These are phyloP conservation scores for Aechmea fasciata DNA, from an alignment of 176 grass and related monocot genomes.

Conservation along the genomic window DNA sequence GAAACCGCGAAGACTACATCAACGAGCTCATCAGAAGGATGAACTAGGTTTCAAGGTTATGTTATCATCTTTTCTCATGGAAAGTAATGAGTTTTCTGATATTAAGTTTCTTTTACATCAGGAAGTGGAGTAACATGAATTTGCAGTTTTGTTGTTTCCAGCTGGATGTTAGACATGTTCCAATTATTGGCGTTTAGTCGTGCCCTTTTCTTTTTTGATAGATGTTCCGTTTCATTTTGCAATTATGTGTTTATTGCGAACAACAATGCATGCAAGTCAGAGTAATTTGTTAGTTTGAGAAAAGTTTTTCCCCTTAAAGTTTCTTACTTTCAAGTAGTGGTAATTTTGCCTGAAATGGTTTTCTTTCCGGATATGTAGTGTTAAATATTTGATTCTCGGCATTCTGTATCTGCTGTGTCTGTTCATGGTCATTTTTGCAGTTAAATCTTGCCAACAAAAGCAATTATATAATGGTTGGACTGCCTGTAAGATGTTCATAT, in stretches of 20 bases:
- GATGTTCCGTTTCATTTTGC: not conserved
- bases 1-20: slow-evolving; percentile 83
- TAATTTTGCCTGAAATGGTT: too few relatives aligned
- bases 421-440: too few relatives aligned
- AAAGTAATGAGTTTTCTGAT: not conserved
- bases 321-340: not conserved
- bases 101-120: slow-evolving; percentile 15
- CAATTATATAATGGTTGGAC: too few relatives aligned
- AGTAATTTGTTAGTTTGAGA: not conserved
- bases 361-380: too few relatives aligned
- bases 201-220: not conserved
- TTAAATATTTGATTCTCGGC: too few relatives aligned
- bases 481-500: too few relatives aligned
- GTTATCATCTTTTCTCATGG: not conserved
- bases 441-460: too few relatives aligned
- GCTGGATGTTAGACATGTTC: slow-evolving; percentile 4
- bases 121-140: slow-evolving; percentile 13
- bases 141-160: slow-evolving; percentile 34
- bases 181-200: not conserved
- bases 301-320: not conserved
- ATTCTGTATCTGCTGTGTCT: too few relatives aligned
- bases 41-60: slow-evolving; percentile 40
- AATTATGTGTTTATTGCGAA: not conserved
- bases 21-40: slow-evolving; percentile 88
- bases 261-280: not conserved